Conservation (phyloP, 441 rosid genomes). For the Populus hybrid region DNA sequence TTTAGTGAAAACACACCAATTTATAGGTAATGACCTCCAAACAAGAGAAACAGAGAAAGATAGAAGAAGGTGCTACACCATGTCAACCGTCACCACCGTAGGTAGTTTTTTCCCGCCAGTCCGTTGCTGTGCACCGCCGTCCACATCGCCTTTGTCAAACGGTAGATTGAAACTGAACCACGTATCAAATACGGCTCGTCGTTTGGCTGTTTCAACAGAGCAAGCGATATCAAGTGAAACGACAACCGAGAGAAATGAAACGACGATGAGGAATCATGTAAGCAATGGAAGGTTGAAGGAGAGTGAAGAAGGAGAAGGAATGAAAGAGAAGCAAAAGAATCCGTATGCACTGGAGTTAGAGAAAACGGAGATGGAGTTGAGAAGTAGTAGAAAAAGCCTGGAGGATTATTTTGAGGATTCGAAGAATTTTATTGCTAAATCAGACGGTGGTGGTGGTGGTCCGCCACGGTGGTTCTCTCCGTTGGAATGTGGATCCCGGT, state of each 20-base stretch:
- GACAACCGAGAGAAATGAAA: neutral
- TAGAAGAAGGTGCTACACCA: too few species aligned
- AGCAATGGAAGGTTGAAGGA: conserved; percentile 7
- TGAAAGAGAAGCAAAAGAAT: neutral
- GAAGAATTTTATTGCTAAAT: conserved; percentile 31
- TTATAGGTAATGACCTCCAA: too few species aligned
- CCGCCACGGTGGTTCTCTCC: conserved; percentile 93
- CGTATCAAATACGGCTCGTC: neutral
- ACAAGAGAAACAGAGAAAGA: too few species aligned
- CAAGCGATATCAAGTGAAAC: conserved; percentile 4
- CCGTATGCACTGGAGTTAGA: neutral
- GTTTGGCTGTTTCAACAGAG: conserved; percentile 7
- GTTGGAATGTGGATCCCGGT: conserved; percentile 44
- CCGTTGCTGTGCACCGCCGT: conserved; percentile 4
- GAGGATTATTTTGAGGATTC: conserved; percentile 49
- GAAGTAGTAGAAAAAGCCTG: conserved; percentile 28
- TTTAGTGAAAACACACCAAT: too few species aligned
- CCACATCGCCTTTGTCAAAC: neutral
- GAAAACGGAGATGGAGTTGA: conserved; percentile 18
- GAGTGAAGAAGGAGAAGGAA: neutral
- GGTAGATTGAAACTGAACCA: conserved; percentile 1
- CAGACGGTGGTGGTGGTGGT: conserved; percentile 37
- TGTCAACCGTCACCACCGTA: neutral
- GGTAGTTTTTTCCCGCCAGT: neutral
- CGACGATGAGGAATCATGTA: neutral